Evolutionary conservation across 371 early-diverging fungal genomes (phyloP).

Genomic region (Dichotomocladium elegans): DNA sequence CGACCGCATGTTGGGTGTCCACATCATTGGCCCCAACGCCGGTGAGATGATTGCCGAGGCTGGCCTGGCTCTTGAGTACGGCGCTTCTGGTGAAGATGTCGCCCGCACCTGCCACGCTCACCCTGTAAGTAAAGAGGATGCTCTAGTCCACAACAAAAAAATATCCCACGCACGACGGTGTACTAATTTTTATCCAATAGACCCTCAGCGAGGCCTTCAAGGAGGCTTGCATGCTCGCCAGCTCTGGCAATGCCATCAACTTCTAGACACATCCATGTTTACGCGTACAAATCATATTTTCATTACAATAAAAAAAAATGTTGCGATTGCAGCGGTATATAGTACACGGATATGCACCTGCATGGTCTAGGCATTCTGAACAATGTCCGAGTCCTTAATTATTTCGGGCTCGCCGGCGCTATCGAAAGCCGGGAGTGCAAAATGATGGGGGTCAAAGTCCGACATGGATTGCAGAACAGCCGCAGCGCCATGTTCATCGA

Average conservation of each 20-base stretch:
- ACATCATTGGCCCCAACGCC: constrained; percentile 97
- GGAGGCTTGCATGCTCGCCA: constrained; percentile 91
- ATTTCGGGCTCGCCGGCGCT: constrained; percentile 5
- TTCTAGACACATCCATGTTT: constrained; percentile 33
- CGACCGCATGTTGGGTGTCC: constrained; percentile 93
- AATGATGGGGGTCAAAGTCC: constrained; percentile 57
- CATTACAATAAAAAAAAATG: background rate
- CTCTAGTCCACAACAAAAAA: too few species aligned
- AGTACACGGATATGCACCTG: background rate
- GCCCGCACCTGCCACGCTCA: constrained; percentile 98
- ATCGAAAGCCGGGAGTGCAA: constrained; percentile 17
- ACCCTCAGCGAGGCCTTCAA: constrained; percentile 97
- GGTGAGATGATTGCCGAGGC: constrained; percentile 99
- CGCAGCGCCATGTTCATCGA: constrained; percentile 39
- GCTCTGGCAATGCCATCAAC: constrained; percentile 70
- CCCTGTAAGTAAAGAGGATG: constrained; percentile 51
- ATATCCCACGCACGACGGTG: too few species aligned
- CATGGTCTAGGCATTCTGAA: background rate
- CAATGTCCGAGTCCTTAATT: constrained; percentile 4
- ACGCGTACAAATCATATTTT: background rate
- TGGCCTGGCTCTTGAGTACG: constrained; percentile 95
- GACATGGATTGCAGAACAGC: constrained; percentile 57
- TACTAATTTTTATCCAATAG: background rate
- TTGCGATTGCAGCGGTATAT: too few species aligned
- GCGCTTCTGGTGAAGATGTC: constrained; percentile 94